Conservation (phyloP, 106 monocot genomes). For the Allium fistulosum region DNA sequence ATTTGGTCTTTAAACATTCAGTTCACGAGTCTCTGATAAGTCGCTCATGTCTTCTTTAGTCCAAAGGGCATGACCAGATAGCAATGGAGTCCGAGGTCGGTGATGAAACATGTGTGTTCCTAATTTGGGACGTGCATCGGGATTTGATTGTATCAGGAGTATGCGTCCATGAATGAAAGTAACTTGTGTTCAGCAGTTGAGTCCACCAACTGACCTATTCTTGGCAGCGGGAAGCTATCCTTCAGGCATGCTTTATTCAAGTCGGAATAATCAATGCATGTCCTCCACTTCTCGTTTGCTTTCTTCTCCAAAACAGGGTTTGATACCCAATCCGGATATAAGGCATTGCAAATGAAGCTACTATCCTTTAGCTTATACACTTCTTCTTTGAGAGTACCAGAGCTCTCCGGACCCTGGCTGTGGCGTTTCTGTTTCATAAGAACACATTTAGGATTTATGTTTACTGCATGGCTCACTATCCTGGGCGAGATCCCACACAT, state of each 20-base stretch:
- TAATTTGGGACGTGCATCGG: not conserved
- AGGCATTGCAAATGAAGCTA: not conserved
- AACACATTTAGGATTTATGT: not conserved
- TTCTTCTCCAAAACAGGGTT: not conserved
- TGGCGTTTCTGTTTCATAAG: not conserved
- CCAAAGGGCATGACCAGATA: not conserved
- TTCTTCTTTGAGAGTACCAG: not conserved
- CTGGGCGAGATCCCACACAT: not conserved
- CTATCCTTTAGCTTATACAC: not conserved
- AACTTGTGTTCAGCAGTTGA: not conserved
- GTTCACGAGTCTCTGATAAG: not conserved
- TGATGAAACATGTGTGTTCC: not conserved
- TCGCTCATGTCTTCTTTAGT: not conserved
- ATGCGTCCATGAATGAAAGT: not conserved
- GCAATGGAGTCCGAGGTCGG: not conserved
- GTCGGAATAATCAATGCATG: not conserved
- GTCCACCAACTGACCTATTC: not conserved
- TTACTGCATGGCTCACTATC: not conserved
- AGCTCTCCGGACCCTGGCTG: not conserved
- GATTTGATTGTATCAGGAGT: not conserved
- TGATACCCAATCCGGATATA: not conserved
- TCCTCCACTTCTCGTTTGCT: not conserved
- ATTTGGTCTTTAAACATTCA: not conserved
- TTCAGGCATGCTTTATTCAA: not conserved
- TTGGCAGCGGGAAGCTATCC: not conserved